phyloP scores from a whole-genome alignment of 192 early-diverging fungal genomes.

The Geranomyces variabilis region DNA sequence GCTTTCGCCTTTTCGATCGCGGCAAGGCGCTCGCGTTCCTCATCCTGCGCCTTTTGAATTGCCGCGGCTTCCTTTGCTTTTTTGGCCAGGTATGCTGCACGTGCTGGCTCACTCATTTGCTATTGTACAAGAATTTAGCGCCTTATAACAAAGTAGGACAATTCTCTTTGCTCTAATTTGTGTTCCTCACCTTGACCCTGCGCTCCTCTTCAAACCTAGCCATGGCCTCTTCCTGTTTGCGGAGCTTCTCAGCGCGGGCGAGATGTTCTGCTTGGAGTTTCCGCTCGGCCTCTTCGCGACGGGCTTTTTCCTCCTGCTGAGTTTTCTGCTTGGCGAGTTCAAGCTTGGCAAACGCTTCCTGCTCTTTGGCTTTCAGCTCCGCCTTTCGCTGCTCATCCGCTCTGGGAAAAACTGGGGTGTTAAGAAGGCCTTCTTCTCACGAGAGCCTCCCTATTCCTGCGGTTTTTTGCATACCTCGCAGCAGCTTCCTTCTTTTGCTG shows the following conservation, averaged over 20 bases:
- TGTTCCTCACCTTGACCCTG: conserved; percentile 25
- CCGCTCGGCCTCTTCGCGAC: conserved; percentile 19
- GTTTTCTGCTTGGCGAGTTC: conserved; percentile 37
- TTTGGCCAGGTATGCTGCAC: conserved; percentile 28
- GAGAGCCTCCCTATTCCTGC: no score
- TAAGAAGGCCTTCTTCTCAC: no score
- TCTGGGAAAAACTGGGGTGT: neutral
- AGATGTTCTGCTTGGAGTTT: conserved; percentile 8
- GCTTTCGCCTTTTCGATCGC: neutral
- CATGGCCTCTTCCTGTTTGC: conserved; percentile 40
- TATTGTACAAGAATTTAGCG: no score
- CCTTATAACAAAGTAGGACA: no score
- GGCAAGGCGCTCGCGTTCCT: neutral
- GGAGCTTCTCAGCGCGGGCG: conserved; percentile 9
- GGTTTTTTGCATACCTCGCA: conserved; percentile 14
- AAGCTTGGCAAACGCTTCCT: conserved; percentile 35
- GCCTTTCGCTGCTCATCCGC: conserved; percentile 24
- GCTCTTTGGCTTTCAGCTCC: conserved; percentile 19
- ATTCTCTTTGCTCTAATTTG: no score
- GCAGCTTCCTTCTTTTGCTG: conserved; percentile 24
- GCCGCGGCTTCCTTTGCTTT: conserved; percentile 24
- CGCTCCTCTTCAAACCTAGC: conserved; percentile 41
- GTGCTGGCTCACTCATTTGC: conserved; percentile 26
- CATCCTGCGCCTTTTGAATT: conserved; percentile 11
- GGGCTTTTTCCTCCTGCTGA: conserved; percentile 10